phyloP scores from a whole-genome alignment of 345 rosid genomes.

The Eucalyptus caleyi region DNA sequence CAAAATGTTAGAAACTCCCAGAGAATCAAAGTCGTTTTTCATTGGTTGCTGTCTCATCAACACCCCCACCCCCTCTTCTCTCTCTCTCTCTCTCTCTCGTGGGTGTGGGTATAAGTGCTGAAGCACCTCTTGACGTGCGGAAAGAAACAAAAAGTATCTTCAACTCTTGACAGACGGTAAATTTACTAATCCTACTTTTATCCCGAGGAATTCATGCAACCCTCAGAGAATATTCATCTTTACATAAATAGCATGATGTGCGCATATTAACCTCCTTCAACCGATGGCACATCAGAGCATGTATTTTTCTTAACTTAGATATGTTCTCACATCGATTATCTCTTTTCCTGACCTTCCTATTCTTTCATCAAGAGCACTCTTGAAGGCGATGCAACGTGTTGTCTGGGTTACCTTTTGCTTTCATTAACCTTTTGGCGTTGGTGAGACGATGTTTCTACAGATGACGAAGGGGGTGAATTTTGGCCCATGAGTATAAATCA shows the following conservation, averaged over 20 bases:
- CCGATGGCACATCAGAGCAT: neutral
- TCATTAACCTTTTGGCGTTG: neutral
- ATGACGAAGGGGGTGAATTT: neutral
- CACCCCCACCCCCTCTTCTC: neutral
- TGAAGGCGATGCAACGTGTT: neutral
- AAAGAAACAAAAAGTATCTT: neutral
- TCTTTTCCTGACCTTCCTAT: neutral
- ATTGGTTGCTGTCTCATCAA: neutral
- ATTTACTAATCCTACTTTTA: neutral
- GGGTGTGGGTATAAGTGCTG: neutral
- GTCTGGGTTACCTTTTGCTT: neutral
- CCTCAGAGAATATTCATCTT: neutral
- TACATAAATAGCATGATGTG: neutral
- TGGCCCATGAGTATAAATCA: neutral
- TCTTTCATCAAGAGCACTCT: neutral
- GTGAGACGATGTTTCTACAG: neutral
- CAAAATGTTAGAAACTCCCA: neutral
- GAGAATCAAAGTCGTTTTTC: neutral
- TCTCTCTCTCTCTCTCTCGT: neutral
- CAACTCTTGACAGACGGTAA: neutral
- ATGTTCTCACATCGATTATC: neutral
- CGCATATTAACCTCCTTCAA: neutral
- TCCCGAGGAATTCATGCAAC: neutral
- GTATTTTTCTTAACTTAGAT: neutral
- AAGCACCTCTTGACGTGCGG: neutral